Evolutionary conservation across 768 basidiomycete species (phyloP).

Genomic region (Trametes maxima): DNA sequence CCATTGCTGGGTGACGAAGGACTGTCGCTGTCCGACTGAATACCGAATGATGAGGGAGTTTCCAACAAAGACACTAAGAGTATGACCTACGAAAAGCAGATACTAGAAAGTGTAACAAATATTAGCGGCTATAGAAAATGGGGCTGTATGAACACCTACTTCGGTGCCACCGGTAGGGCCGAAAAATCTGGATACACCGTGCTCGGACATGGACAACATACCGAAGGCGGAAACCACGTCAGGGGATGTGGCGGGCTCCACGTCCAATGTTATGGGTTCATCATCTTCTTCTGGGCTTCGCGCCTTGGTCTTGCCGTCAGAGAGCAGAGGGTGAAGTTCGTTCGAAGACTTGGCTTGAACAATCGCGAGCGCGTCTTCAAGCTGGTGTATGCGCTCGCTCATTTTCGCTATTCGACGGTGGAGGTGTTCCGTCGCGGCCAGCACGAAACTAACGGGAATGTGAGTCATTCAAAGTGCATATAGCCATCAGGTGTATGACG

Average conservation of each 20-base stretch:
- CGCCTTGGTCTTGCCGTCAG: constrained; percentile 50
- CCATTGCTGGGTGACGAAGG: constrained; percentile 24
- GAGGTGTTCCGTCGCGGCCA: constrained; percentile 66
- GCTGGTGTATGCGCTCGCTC: constrained; percentile 65
- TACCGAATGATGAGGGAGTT: constrained; percentile 6
- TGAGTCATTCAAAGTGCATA: background rate
- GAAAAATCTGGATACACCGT: constrained; percentile 71
- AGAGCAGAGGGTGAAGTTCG: constrained; percentile 59
- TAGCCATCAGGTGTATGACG: background rate
- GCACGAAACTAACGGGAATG: constrained; percentile 51
- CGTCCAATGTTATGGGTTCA: constrained; percentile 16
- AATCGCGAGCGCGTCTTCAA: constrained; percentile 69
- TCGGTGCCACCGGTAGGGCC: constrained; percentile 74
- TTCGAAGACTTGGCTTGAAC: constrained; percentile 54
- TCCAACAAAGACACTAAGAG: background rate
- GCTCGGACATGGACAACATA: constrained; percentile 69
- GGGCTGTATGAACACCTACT: constrained; percentile 41
- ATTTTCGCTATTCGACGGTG: constrained; percentile 68
- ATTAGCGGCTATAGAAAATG: background rate
- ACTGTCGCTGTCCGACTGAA: constrained; percentile 21
- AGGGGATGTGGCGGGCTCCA: constrained; percentile 25
- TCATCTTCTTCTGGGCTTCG: constrained; percentile 41
- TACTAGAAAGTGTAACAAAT: constrained; percentile 17
- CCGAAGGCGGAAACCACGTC: constrained; percentile 60
- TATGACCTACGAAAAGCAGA: constrained; percentile 23